A percentile compares a stretch with the other conserved stretches of the same genome.
Evolutionary conservation across 164 flowering plant species (phyloP).

Genomic region (Vitis riparia): DNA sequence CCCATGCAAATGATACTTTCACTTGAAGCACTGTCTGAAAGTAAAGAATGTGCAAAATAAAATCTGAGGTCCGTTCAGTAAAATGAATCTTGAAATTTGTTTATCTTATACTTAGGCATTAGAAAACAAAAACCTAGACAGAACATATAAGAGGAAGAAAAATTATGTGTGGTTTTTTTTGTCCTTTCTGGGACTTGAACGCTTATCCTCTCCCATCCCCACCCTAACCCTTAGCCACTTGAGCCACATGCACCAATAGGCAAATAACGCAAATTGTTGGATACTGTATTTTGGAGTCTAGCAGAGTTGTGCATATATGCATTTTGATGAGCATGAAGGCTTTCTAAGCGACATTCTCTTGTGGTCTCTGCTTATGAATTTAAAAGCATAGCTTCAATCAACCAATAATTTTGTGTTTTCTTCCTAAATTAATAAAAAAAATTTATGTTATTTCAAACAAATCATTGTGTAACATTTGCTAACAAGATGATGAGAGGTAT

Average conservation of each 20-base stretch:
- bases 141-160: neutral
- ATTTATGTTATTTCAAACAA: neutral
- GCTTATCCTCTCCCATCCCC: no score
- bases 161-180: neutral
- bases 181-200: no score
- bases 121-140: neutral
- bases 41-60: neutral
- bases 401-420: no score
- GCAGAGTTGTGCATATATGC: no score
- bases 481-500: neutral
- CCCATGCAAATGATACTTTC: neutral
- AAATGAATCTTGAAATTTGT: no score
- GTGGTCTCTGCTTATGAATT: neutral
- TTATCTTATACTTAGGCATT: neutral
- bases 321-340: neutral
- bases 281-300: no score
- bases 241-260: no score
- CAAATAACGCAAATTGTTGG: no score
- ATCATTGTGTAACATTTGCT: neutral
- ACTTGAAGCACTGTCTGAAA: neutral
- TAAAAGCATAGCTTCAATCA: neutral
- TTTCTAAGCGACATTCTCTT: neutral
- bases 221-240: no score
- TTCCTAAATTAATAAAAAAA: no score
- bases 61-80: no score